Conservation (phyloP, 805 yeast species). For the Priceomyces castillae region DNA sequence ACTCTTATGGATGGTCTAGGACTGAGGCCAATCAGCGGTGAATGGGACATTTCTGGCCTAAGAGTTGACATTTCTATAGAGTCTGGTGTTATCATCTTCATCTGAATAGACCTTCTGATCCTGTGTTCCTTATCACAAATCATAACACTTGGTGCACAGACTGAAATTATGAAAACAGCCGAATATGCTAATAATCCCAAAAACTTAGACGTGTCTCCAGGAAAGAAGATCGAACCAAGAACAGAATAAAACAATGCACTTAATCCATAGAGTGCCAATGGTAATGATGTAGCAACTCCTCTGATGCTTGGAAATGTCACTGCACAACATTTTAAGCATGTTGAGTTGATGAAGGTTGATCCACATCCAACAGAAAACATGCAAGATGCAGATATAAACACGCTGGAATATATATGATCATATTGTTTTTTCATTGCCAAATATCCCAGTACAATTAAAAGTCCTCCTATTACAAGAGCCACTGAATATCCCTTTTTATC, state of each 20-base stretch:
- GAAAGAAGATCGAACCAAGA: slow-evolving; percentile 49
- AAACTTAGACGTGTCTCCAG: slow-evolving; percentile 58
- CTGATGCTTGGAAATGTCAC: slow-evolving; percentile 61
- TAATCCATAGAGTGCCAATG: slow-evolving; percentile 71
- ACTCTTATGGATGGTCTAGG: not conserved
- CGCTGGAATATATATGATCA: slow-evolving; percentile 34
- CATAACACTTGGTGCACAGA: slow-evolving; percentile 49
- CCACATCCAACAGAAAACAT: slow-evolving; percentile 64
- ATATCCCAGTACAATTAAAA: slow-evolving; percentile 54
- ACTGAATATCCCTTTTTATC: slow-evolving; percentile 59
- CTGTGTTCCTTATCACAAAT: slow-evolving; percentile 35
- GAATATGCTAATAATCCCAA: slow-evolving; percentile 46
- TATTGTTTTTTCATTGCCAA: slow-evolving; percentile 52
- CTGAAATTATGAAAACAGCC: slow-evolving; percentile 36
- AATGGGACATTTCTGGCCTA: slow-evolving; percentile 1
- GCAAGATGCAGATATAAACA: slow-evolving; percentile 44
- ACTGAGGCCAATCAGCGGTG: slow-evolving; percentile 1
- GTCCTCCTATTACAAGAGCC: slow-evolving; percentile 51
- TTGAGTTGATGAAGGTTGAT: slow-evolving; percentile 61
- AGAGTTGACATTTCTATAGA: slow-evolving; percentile 10
- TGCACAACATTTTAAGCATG: slow-evolving; percentile 72
- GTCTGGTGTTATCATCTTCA: slow-evolving; percentile 6
- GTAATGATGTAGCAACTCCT: slow-evolving; percentile 75
- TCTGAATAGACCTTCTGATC: slow-evolving; percentile 8
- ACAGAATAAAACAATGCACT: slow-evolving; percentile 68